Evolutionary conservation across 1,139 yeast genomes (phyloP), one percentile per base, ranked within the genome.

Genomic region (Torulaspora pretoriensis): DNA sequence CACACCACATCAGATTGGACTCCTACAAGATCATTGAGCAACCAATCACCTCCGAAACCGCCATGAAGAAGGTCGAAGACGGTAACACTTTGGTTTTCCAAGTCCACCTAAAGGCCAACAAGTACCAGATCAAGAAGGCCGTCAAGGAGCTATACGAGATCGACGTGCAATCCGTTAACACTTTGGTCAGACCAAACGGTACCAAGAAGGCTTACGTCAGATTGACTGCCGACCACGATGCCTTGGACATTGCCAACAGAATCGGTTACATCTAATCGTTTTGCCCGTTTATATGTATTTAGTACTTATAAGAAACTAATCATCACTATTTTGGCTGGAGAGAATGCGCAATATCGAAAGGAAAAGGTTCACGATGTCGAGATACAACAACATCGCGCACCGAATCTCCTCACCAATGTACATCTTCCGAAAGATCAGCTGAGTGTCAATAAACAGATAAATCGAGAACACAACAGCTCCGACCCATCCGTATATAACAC

Each of bases 181-280:
- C 97, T 67, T 81, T 90, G 75, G 76, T 92, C 69, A 87, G 96
- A 80, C 97, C 98, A 72, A 90, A 92, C 75, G 98, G 98, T 76
- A 86, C 97, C 79, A 92, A 92, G 88, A 94, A 94, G 84, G 99
- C 99, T 71, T 92, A 85, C 81, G 92, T 92, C 73, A 89, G 96
- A 80, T 86, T 92, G 74, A 89, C 97, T 70, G 94, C 97, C 73
- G 98, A 94, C 77, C 87, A 84, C 81, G 99, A 92, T 78, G 98
- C 98, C 74, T 86, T 94, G 74, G 99, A 92, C 75, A 90, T 92
- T 75, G 99, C 98, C 74, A 90, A 90, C 96, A 89, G 94, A 80
- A 92, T 90, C 72, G 97, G 97, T 78, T 89, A 89, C 92, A 84
- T 88, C 74, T 88, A 81, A 81, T 65, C 64, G 23, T 24, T 28